phyloP scores from a whole-genome alignment of 192 early-diverging fungal species.

The Paraglomus brasilianum region DNA sequence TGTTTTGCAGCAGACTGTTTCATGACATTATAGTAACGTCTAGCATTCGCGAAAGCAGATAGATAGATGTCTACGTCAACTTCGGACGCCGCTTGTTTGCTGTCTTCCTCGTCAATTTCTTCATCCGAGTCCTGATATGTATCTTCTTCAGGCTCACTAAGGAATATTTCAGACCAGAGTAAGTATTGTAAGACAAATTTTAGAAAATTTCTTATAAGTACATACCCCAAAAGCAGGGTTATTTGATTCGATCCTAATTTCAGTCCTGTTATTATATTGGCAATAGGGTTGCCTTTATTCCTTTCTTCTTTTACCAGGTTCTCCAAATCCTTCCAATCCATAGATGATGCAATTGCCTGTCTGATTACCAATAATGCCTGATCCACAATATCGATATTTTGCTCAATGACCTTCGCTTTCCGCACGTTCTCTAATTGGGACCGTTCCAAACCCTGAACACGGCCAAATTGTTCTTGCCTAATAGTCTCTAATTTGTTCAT shows the following conservation, averaged over 20 bases:
- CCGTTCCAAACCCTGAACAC: slow-evolving; percentile 74
- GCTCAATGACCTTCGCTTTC: slow-evolving; percentile 84
- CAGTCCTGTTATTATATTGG: slow-evolving; percentile 68
- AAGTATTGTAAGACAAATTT: no score
- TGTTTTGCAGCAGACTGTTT: slow-evolving; percentile 85
- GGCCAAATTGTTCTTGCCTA: slow-evolving; percentile 71
- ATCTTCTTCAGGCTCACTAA: slow-evolving; percentile 59
- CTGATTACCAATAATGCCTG: slow-evolving; percentile 84
- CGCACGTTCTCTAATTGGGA: slow-evolving; percentile 67
- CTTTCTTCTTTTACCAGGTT: slow-evolving; percentile 83
- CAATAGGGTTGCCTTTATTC: slow-evolving; percentile 75
- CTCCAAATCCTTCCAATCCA: slow-evolving; percentile 96
- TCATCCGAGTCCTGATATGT: slow-evolving; percentile 41
- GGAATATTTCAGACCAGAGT: slow-evolving; percentile 35
- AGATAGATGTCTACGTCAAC: slow-evolving; percentile 87
- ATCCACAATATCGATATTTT: slow-evolving; percentile 81
- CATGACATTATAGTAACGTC: slow-evolving; percentile 83
- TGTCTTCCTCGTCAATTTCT: slow-evolving; percentile 35
- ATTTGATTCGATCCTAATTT: slow-evolving; percentile 83
- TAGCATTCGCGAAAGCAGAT: slow-evolving; percentile 87
- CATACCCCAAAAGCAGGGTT: slow-evolving; percentile 58
- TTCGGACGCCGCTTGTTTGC: slow-evolving; percentile 47
- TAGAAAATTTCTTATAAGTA: slow-evolving; percentile 12
- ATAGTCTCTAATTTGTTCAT: slow-evolving; percentile 83
- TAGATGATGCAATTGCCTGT: slow-evolving; percentile 83